A percentile compares a stretch with the other conserved stretches of the same genome.
These are phyloP conservation scores for Termitomyces sp. DNA, from an alignment of 768 basidiomycete genomes.

Conservation along the genomic window DNA sequence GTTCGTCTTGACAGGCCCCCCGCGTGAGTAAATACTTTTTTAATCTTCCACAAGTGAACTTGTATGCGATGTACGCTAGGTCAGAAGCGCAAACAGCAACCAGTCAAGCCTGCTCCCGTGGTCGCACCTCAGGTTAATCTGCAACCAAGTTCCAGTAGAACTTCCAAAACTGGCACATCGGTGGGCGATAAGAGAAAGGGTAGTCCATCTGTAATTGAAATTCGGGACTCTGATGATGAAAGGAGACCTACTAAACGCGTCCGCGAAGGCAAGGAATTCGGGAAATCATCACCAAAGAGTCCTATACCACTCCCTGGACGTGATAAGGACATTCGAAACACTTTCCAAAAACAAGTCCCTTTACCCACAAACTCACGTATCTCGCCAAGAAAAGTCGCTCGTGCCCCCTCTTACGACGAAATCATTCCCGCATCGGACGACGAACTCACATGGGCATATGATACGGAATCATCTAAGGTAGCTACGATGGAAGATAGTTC, in stretches of 20 bases:
- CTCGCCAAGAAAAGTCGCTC: constrained; percentile 14
- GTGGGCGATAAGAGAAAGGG: constrained; percentile 6
- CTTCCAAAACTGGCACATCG: neutral
- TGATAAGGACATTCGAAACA: neutral
- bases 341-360: constrained; percentile 7
- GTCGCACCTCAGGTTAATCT: constrained; percentile 1
- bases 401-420: constrained; percentile 21
- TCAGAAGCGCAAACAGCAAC: constrained; percentile 14
- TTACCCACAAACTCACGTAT: constrained; percentile 10
- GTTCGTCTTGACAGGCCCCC: constrained; percentile 51
- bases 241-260: constrained; percentile 13
- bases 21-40: constrained; percentile 32
- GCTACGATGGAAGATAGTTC: neutral
- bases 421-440: constrained; percentile 27
- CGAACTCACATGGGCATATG: constrained; percentile 18
- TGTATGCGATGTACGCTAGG: constrained; percentile 8
- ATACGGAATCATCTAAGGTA: neutral
- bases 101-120: neutral
- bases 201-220: constrained; percentile 5
- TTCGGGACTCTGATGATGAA: constrained; percentile 5
- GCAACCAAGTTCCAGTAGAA: constrained; percentile 14
- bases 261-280: constrained; percentile 7
- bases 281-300: neutral
- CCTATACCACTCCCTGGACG: constrained; percentile 3
- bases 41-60: neutral